Conservation (phyloP, 75 land plant genomes). For the Chamaecyparis obtusa region DNA sequence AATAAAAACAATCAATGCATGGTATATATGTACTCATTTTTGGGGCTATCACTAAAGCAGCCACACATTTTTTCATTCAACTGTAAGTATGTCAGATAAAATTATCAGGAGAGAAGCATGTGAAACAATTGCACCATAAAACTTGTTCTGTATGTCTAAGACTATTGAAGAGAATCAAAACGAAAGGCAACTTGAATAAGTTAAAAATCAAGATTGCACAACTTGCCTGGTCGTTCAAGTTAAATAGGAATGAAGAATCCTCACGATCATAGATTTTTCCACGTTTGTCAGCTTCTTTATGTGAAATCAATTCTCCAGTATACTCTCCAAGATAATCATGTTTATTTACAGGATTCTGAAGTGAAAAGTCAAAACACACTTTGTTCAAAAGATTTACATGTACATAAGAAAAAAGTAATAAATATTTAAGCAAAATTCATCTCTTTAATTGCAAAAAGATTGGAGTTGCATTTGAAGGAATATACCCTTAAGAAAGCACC, state of each 20-base stretch:
- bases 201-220: background rate
- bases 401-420: background rate
- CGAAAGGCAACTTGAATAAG: background rate
- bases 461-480: background rate
- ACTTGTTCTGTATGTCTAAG: background rate
- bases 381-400: background rate
- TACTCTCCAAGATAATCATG: conserved; percentile 99
- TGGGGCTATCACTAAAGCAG: background rate
- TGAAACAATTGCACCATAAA: background rate
- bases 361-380: conserved; percentile 7
- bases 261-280: conserved; percentile 98
- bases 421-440: background rate
- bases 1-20: background rate
- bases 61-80: background rate
- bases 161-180: conserved; percentile 5
- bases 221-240: conserved; percentile 95
- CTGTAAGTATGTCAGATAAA: background rate
- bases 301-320: conserved; percentile 96
- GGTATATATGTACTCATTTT: background rate
- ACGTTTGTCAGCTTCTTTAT: conserved; percentile 95
- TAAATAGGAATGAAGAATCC: conserved; percentile 95
- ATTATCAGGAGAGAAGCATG: background rate
- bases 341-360: conserved; percentile 88
- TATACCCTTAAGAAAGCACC: conserved; percentile 91
- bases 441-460: background rate